phyloP scores from a whole-genome alignment of 1,284 basidiomycete species.

The Cryptococcus sp. region DNA sequence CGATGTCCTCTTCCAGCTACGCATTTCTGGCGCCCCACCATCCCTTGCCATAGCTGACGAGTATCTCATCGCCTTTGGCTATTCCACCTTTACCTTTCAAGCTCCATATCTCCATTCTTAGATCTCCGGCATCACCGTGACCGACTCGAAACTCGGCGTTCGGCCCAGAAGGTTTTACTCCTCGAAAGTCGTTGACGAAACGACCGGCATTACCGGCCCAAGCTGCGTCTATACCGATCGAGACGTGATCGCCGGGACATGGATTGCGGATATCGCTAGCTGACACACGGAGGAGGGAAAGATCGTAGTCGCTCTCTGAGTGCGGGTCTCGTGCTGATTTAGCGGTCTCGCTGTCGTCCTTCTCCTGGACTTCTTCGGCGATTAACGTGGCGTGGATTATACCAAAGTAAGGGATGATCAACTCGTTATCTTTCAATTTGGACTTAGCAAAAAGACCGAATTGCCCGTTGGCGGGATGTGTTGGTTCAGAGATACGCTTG shows the following conservation, averaged over 20 bases:
- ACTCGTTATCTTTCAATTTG: constrained; percentile 66
- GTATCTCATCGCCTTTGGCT: constrained; percentile 77
- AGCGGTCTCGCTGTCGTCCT: constrained; percentile 57
- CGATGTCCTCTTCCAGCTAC: constrained; percentile 1
- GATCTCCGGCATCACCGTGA: constrained; percentile 61
- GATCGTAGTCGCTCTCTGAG: constrained; percentile 68
- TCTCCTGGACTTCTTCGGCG: constrained; percentile 64
- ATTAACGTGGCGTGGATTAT: constrained; percentile 58
- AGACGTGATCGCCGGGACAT: constrained; percentile 32
- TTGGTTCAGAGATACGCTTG: constrained; percentile 39
- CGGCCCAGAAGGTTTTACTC: constrained; percentile 60
- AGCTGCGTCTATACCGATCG: constrained; percentile 66
- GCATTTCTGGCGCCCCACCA: constrained; percentile 66
- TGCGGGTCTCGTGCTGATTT: constrained; percentile 23
- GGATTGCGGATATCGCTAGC: constrained; percentile 35
- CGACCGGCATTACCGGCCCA: constrained; percentile 77
- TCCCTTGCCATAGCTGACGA: constrained; percentile 90
- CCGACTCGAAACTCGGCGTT: constrained; percentile 73
- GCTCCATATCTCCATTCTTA: constrained; percentile 75
- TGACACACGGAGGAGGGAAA: constrained; percentile 66
- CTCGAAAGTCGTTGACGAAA: constrained; percentile 86
- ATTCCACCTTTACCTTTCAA: constrained; percentile 59
- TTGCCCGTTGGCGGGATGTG: constrained; percentile 79
- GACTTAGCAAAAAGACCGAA: constrained; percentile 74
- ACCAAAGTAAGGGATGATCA: constrained; percentile 80